phyloP scores from a whole-genome alignment of 2,329 filamentous ascomycete genomes.

The Pseudocercospora fijiensis region DNA sequence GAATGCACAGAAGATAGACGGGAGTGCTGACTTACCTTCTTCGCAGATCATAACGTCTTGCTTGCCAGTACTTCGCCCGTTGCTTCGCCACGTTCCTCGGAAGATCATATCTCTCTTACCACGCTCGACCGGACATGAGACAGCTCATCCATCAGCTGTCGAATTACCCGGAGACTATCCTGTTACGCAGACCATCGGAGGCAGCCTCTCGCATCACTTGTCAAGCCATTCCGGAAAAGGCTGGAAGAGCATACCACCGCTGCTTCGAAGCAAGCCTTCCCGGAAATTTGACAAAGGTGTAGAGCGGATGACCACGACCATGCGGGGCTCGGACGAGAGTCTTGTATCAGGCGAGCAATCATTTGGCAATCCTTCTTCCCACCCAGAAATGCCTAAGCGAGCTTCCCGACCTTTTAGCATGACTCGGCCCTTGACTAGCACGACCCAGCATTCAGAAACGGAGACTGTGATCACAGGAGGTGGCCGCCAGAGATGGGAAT shows the following conservation, averaged over 20 bases:
- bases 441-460: constrained; percentile 2
- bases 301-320: constrained; percentile 8
- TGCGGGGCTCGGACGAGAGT: constrained; percentile 4
- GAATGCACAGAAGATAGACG: not conserved
- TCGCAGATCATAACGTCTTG: constrained; percentile 25
- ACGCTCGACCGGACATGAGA: constrained; percentile 2
- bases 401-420: constrained; percentile 13
- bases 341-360: not conserved
- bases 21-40: not conserved
- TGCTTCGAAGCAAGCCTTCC: constrained; percentile 8
- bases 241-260: constrained; percentile 1
- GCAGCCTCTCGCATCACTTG: constrained; percentile 6
- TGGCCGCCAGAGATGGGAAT: constrained; percentile 17
- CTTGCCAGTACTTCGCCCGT: constrained; percentile 22
- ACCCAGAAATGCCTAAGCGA: not conserved
- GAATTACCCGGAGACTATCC: constrained; percentile 14
- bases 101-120: constrained; percentile 19
- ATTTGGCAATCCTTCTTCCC: not conserved
- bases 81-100: constrained; percentile 18
- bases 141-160: not conserved
- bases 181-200: constrained; percentile 15
- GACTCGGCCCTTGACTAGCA: constrained; percentile 9
- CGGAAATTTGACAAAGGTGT: constrained; percentile 10
- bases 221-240: constrained; percentile 5
- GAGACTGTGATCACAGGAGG: constrained; percentile 13